Evolutionary conservation across 163 green algal species (phyloP).

Genomic region (Dunaliella salina): DNA sequence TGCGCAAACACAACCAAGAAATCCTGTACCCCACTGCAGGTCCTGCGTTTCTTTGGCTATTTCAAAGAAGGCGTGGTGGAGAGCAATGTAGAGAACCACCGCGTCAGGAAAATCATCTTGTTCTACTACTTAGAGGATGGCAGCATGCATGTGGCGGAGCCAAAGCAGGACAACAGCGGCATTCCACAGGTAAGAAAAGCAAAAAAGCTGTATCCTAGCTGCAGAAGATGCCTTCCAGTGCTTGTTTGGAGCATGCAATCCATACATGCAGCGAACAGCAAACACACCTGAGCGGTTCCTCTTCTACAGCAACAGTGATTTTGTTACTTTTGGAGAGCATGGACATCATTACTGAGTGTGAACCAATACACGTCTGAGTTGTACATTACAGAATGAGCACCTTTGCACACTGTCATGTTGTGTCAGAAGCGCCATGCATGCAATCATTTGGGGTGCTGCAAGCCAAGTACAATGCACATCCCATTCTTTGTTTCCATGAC

Average conservation of each 20-base stretch:
- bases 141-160: slow-evolving; percentile 80
- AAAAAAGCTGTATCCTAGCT: not conserved
- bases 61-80: slow-evolving; percentile 82
- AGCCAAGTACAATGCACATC: no score
- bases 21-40: slow-evolving; percentile 40
- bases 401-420: no score
- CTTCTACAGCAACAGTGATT: no score
- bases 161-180: slow-evolving; percentile 81
- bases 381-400: no score
- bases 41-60: slow-evolving; percentile 87
- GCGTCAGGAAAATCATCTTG: slow-evolving; percentile 74
- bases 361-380: no score
- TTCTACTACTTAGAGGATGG: slow-evolving; percentile 88
- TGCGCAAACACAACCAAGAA: no score
- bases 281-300: no score
- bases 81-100: slow-evolving; percentile 71
- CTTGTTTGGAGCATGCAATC: not conserved
- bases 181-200: slow-evolving; percentile 64
- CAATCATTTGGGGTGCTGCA: no score
- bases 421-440: no score
- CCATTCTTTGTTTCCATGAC: no score
- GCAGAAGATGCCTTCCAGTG: not conserved
- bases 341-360: no score
- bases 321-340: no score
- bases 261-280: slow-evolving; percentile 10